Conservation (phyloP, 768 basidiomycete species). For the Leccinum fibrillosum region DNA sequence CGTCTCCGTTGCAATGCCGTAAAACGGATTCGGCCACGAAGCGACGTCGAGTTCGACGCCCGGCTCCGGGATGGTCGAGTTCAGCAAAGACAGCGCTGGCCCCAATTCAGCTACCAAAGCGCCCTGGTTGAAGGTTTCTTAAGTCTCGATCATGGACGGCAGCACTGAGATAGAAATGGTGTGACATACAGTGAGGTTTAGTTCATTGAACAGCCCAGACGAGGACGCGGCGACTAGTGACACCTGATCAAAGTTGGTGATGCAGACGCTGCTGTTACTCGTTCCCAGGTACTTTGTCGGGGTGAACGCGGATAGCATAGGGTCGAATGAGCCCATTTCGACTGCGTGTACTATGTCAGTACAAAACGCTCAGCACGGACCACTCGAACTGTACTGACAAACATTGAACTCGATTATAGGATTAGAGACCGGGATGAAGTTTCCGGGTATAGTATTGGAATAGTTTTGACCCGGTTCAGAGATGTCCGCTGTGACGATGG, state of each 20-base stretch:
- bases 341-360: slow-evolving; percentile 20
- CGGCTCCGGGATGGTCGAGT: slow-evolving; percentile 23
- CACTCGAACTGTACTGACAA: slow-evolving; percentile 17
- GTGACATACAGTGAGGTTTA: slow-evolving; percentile 28
- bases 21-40: slow-evolving; percentile 38
- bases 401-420: slow-evolving; percentile 36
- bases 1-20: slow-evolving; percentile 30
- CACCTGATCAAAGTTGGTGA: slow-evolving; percentile 36
- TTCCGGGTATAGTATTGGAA: slow-evolving; percentile 17
- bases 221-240: slow-evolving; percentile 40
- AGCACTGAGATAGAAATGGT: background rate
- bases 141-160: background rate
- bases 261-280: slow-evolving; percentile 29
- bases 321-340: slow-evolving; percentile 42
- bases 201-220: slow-evolving; percentile 32
- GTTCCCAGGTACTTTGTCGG: slow-evolving; percentile 45
- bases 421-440: slow-evolving; percentile 30
- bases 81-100: slow-evolving; percentile 14
- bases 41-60: slow-evolving; percentile 30
- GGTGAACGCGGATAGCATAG: slow-evolving; percentile 44
- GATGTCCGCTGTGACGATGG: slow-evolving; percentile 34
- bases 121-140: slow-evolving; percentile 4
- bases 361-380: background rate
- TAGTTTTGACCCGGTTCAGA: slow-evolving; percentile 24
- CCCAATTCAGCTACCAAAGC: slow-evolving; percentile 11